A percentile compares a stretch with the other conserved stretches of the same genome.
Conservation (phyloP, 2,329 filamentous ascomycete genomes). For the Hypoxylon sp. region DNA sequence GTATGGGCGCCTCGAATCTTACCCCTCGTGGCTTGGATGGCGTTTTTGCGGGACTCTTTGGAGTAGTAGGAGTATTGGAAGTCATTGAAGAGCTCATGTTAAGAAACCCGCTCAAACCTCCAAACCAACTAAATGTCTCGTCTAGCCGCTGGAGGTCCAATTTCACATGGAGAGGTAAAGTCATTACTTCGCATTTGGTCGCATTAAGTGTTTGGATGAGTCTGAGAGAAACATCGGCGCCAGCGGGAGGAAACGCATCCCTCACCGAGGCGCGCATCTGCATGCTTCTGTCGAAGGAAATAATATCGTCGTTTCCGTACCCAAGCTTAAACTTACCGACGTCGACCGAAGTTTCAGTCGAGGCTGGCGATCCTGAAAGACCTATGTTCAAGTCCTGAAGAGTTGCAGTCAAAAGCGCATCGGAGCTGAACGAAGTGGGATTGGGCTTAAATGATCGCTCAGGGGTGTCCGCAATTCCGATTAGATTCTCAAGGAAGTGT, state of each 20-base stretch:
- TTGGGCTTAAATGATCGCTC: conserved; percentile 58
- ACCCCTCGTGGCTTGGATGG: conserved; percentile 65
- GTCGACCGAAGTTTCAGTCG: conserved; percentile 56
- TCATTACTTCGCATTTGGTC: conserved; percentile 73
- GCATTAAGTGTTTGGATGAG: conserved; percentile 59
- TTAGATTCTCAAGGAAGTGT: conserved; percentile 66
- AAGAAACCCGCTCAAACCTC: conserved; percentile 89
- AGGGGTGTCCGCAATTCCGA: conserved; percentile 63
- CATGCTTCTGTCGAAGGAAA: conserved; percentile 70
- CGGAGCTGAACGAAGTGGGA: conserved; percentile 57
- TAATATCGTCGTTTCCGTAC: conserved; percentile 70
- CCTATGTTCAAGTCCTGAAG: conserved; percentile 59
- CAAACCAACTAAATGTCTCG: conserved; percentile 88
- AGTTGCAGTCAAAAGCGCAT: conserved; percentile 65
- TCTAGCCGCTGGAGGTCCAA: conserved; percentile 85
- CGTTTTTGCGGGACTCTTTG: conserved; percentile 53
- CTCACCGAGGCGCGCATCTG: conserved; percentile 70
- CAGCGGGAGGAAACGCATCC: conserved; percentile 68
- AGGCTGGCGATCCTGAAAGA: conserved; percentile 46
- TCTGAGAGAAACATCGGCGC: conserved; percentile 68
- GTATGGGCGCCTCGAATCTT: conserved; percentile 66
- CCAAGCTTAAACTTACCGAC: conserved; percentile 71
- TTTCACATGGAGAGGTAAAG: conserved; percentile 79
- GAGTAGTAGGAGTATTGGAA: conserved; percentile 71
- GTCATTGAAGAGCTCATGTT: conserved; percentile 88